Evolutionary conservation across 2,329 filamentous ascomycete species (phyloP).

Genomic region (Metarhizium robertsii): DNA sequence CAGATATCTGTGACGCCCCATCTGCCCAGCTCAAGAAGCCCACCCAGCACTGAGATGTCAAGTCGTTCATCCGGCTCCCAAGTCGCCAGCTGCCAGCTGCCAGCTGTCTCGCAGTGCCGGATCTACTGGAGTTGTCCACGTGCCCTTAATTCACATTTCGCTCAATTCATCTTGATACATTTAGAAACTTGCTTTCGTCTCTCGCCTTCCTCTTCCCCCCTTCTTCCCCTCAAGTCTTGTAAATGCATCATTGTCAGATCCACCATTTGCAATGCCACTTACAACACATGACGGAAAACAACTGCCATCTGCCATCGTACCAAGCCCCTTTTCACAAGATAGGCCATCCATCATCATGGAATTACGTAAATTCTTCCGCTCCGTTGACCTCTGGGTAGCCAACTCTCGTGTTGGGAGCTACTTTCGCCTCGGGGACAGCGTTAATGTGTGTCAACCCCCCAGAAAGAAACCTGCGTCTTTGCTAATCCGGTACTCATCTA

Average conservation of each 20-base stretch:
- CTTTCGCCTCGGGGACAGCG: conserved; percentile 5
- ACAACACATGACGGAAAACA: neutral
- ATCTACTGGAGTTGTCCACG: neutral
- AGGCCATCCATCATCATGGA: conserved; percentile 2
- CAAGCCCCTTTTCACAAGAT: conserved; percentile 3
- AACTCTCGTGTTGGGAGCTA: conserved; percentile 5
- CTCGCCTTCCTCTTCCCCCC: neutral
- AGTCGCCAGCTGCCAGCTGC: neutral
- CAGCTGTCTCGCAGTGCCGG: neutral
- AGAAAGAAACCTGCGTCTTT: conserved; percentile 1
- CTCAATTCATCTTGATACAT: neutral
- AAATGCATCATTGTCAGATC: neutral
- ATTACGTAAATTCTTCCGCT: conserved; percentile 50
- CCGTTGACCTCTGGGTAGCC: conserved; percentile 1
- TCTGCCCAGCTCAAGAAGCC: no score
- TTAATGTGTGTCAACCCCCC: conserved; percentile 5
- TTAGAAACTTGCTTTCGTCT: neutral
- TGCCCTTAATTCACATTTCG: neutral
- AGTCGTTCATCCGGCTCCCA: neutral
- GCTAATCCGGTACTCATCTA: conserved; percentile 20
- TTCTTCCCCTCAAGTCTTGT: neutral
- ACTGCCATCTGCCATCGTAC: neutral
- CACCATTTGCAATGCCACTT: neutral
- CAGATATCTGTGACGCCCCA: neutral
- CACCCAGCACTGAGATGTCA: neutral